Percentiles rank a stretch among this genome's conserved stretches.
Conservation (phyloP, 441 rosid genomes). For the Syzygium syzygioides region DNA sequence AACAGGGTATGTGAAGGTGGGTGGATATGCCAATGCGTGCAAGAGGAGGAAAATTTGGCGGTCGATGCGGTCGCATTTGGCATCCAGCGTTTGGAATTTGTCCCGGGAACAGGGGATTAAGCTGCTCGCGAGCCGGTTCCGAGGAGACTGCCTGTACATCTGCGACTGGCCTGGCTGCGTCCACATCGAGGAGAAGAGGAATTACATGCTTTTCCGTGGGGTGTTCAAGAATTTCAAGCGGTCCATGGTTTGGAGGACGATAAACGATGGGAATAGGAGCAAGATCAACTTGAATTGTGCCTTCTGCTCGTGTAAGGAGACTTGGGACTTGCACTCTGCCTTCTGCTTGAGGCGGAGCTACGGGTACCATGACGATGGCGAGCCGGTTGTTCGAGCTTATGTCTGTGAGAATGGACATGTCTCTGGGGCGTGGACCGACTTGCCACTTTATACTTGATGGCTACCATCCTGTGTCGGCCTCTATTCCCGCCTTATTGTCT, state of each 20-base stretch:
- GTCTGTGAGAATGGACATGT: slow-evolving; percentile 99
- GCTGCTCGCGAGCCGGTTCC: slow-evolving; percentile 80
- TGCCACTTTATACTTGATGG: slow-evolving; percentile 63
- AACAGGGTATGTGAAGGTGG: slow-evolving; percentile 17
- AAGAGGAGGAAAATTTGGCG: slow-evolving; percentile 48
- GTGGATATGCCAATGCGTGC: slow-evolving; percentile 3
- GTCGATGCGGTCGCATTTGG: slow-evolving; percentile 58
- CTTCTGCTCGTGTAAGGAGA: slow-evolving; percentile 62
- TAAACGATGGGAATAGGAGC: slow-evolving; percentile 60
- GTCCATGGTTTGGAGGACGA: slow-evolving; percentile 85
- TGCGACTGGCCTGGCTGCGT: slow-evolving; percentile 94
- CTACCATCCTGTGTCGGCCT: background rate
- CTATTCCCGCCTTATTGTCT: background rate
- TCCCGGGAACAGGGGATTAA: slow-evolving; percentile 87
- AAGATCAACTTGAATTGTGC: slow-evolving; percentile 72
- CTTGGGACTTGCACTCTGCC: slow-evolving; percentile 91
- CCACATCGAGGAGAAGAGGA: slow-evolving; percentile 76
- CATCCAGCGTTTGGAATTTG: slow-evolving; percentile 71
- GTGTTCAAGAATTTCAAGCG: slow-evolving; percentile 79
- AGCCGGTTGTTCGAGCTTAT: slow-evolving; percentile 96
- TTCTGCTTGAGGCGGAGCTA: slow-evolving; percentile 78
- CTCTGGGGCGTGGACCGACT: slow-evolving; percentile 91
- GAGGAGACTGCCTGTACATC: slow-evolving; percentile 75
- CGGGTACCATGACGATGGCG: slow-evolving; percentile 92
- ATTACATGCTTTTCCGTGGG: slow-evolving; percentile 87